Percentiles rank a stretch among this genome's conserved stretches.
Conservation (phyloP, 495 filamentous ascomycete species). For the Sphaerosporella brunnea region DNA sequence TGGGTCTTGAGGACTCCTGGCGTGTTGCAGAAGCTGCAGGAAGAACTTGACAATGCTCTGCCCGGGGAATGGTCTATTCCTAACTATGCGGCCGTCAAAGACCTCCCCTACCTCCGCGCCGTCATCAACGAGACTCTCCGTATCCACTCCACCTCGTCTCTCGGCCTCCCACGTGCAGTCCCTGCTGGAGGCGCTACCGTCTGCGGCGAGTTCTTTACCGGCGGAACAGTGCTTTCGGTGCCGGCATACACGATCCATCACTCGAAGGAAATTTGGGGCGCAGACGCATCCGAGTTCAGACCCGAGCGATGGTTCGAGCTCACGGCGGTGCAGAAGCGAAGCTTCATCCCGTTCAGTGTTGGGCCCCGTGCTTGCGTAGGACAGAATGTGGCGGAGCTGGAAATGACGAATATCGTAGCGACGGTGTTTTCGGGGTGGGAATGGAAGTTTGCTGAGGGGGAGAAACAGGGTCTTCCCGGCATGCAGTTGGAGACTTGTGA, state of each 20-base stretch:
- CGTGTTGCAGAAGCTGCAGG: slow-evolving; percentile 52
- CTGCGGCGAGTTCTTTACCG: slow-evolving; percentile 29
- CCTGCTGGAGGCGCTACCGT: slow-evolving; percentile 42
- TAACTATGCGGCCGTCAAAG: slow-evolving; percentile 35
- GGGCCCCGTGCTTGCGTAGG: slow-evolving; percentile 73
- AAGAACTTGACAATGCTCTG: slow-evolving; percentile 52
- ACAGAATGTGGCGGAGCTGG: slow-evolving; percentile 84
- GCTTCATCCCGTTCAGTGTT: slow-evolving; percentile 71
- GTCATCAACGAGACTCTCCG: slow-evolving; percentile 83
- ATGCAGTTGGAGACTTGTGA: slow-evolving; percentile 59
- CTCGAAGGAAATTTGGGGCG: slow-evolving; percentile 61
- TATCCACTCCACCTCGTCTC: slow-evolving; percentile 72
- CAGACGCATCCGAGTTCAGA: slow-evolving; percentile 52
- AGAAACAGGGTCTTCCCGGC: slow-evolving; percentile 36
- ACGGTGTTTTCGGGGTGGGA: slow-evolving; percentile 63
- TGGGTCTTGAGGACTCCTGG: slow-evolving; percentile 52
- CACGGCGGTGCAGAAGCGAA: slow-evolving; percentile 50
- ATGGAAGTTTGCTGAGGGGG: slow-evolving; percentile 32
- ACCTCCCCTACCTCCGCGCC: slow-evolving; percentile 58
- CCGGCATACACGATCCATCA: slow-evolving; percentile 83
- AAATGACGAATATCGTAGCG: slow-evolving; percentile 60
- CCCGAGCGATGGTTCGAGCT: slow-evolving; percentile 56
- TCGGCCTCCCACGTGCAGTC: slow-evolving; percentile 71
- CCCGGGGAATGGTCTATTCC: slow-evolving; percentile 45
- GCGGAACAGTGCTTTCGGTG: slow-evolving; percentile 37